Percentiles rank a stretch among this genome's conserved stretches.
phyloP scores from a whole-genome alignment of 2,329 filamentous ascomycete species.

The Basipetospora chlamydospora region DNA sequence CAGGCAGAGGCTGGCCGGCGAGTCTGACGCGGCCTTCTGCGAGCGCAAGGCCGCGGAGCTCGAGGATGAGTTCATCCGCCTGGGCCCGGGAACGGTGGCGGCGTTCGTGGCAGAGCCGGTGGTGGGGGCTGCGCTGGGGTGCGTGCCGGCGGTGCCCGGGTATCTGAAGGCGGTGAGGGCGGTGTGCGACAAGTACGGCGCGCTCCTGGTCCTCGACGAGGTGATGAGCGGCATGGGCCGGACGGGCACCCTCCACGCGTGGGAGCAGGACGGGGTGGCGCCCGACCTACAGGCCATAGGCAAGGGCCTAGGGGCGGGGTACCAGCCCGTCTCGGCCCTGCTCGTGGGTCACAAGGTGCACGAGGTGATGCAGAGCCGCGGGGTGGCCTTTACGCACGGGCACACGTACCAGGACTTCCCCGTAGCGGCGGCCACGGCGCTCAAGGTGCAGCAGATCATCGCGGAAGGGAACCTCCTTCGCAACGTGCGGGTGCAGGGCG shows the following conservation, averaged over 20 bases:
- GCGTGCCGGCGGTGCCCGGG: slow-evolving; percentile 48
- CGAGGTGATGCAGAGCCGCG: slow-evolving; percentile 23
- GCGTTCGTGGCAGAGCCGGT: slow-evolving; percentile 39
- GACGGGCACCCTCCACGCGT: slow-evolving; percentile 45
- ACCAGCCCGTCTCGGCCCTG: slow-evolving; percentile 45
- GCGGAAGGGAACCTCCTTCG: slow-evolving; percentile 39
- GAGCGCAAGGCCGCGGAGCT: slow-evolving; percentile 46
- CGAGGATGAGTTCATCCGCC: slow-evolving; percentile 47
- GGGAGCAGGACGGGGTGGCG: slow-evolving; percentile 38
- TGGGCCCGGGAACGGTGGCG: slow-evolving; percentile 52
- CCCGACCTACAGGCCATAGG: slow-evolving; percentile 55
- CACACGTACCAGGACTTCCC: slow-evolving; percentile 51
- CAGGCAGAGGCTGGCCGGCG: slow-evolving; percentile 33
- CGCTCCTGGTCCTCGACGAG: slow-evolving; percentile 64
- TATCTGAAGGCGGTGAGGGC: slow-evolving; percentile 56
- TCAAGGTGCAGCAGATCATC: slow-evolving; percentile 48
- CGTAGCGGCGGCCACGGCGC: slow-evolving; percentile 42
- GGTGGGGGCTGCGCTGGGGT: slow-evolving; percentile 36
- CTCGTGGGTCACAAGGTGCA: slow-evolving; percentile 38
- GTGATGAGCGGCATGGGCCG: slow-evolving; percentile 57
- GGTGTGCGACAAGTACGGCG: slow-evolving; percentile 57
- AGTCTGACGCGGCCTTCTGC: slow-evolving; percentile 46
- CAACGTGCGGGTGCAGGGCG: slow-evolving; percentile 43
- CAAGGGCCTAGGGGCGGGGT: slow-evolving; percentile 52
- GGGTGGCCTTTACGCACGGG: slow-evolving; percentile 30